Base-by-base conservation (phyloP, 768 basidiomycete genomes). In the Boletus eberwhitei region DNA sequence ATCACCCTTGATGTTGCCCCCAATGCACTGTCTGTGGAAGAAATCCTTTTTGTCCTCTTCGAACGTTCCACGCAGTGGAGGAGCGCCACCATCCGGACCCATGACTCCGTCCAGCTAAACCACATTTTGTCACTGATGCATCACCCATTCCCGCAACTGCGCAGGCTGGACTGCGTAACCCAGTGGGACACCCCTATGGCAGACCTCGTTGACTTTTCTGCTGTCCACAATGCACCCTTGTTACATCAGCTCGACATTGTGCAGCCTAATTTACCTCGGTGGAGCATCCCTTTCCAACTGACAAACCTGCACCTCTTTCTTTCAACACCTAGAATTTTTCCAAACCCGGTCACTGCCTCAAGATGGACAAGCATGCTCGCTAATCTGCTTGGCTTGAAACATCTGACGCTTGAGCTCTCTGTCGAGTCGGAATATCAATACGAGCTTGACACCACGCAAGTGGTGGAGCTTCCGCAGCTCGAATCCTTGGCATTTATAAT, bases 61-160 rank as follows among this genome's bases (percentile, higher is more conserved):
- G 59, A 65, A 21, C 75, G 69, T 46, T 64, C 71, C 7, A 44
- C 64, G 9, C 76, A 77, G 43, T 85, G 81, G 84, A 67, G 63
- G 53, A 73, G 64, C 29, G 60, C 85, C 38, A 69, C 58, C 29
- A 59, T 86, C 50, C 71, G 71, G 29, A 72, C 79, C 11, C 62
- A 63, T 8, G 65, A 71, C 38, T 53, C 75, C n/a, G 54, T 57
- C 16, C 74, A 77, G 41, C 70, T 75, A 26, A 75, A 77, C 57
- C 61, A 64, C 47, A 60, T 82, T 41, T 54, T 84, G 24, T 59
- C 64, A 24, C 59, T 66, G 12, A 80, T 78, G 62, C 66, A 57
- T 43, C 53, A 59, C 32, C 58, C 72, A 12, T 63, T 74, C 35
- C 75, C 76, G 13, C 60, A 73, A 29, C 63, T 85, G 46, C 66